Evolutionary conservation across 495 filamentous ascomycete species (phyloP), one percentile per base, ranked within the genome.

Genomic region (Neurospora sp.): DNA sequence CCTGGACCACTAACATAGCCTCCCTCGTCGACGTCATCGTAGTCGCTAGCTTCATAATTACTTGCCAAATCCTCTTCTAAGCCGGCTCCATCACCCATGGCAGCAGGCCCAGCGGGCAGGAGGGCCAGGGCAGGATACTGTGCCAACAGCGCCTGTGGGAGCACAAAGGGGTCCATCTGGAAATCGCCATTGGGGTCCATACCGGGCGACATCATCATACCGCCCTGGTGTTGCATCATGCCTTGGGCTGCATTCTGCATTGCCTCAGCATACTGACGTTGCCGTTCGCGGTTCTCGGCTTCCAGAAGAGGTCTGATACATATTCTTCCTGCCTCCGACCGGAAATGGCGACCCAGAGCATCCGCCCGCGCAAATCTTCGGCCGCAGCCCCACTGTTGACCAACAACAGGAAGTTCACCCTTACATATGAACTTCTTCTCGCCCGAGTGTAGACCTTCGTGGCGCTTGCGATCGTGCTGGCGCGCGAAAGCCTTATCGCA

Each of bases 371-470:
- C 96, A 80, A 99, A 99, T 11, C 94, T 87, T 38, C 96, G 90
- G 14, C 93, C 93, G 76, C 96, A 99, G 65, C 96, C 96, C 96
- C 96, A 99, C 71, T 89, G 88, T 8, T 89, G 89, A 39, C 89
- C 90, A n/a, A 88, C 86, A 72, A 94, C 92, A 35, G 53, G 53
- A 12, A 99, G 88, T 70, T 93, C 92, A 72, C 96, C 96, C 46
- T 92, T 91, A 81, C 96, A 99, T 72, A 98, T 92, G 78, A 98
- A 99, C 76, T 98, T 98, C 88, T 97, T 97, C 80, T 97, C 94
- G 46, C 94, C 94, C 2, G 91, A 93, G 79, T 97, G 94, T 5
- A 97, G 84, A 16, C 94, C 92, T 82, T 97, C 94, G 81, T 97
- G 94, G 27, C 94, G 88, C 82, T 96, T 97, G 41, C 94, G 89